These are phyloP conservation scores for Seiridium unicorne DNA, from an alignment of 2,329 filamentous ascomycete genomes.

Conservation along the genomic window DNA sequence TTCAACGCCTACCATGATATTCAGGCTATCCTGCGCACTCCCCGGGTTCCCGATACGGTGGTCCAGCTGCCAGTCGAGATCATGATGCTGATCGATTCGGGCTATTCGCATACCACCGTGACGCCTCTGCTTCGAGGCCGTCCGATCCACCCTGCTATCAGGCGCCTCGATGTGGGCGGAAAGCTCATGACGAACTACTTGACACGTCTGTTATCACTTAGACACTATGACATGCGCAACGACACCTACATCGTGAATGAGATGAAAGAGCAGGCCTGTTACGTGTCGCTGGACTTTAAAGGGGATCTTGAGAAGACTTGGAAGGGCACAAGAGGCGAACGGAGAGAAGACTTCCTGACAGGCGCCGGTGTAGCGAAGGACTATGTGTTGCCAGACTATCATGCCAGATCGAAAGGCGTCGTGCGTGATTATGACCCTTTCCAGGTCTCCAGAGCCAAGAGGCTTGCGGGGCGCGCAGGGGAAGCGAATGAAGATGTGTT, in stretches of 20 bases:
- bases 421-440: constrained; percentile 75
- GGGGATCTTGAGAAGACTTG: constrained; percentile 78
- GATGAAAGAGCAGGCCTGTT: constrained; percentile 90
- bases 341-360: constrained; percentile 45
- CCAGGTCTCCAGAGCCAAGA: constrained; percentile 51
- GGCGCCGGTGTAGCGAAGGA: constrained; percentile 73
- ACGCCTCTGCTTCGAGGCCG: constrained; percentile 81
- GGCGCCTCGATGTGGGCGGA: constrained; percentile 85
- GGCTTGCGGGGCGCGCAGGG: constrained; percentile 38
- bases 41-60: constrained; percentile 41
- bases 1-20: constrained; percentile 84
- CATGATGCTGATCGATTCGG: constrained; percentile 84
- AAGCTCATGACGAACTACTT: constrained; percentile 93
- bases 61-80: constrained; percentile 67
- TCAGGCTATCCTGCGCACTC: constrained; percentile 65
- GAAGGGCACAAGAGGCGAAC: constrained; percentile 69
- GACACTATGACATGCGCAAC: constrained; percentile 94
- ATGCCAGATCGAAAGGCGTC: constrained; percentile 60
- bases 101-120: constrained; percentile 89
- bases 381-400: constrained; percentile 85
- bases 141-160: constrained; percentile 76
- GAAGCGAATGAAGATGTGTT: constrained; percentile 67
- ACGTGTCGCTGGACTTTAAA: constrained; percentile 75
- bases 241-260: constrained; percentile 93
- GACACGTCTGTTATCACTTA: constrained; percentile 82